These are phyloP conservation scores for Scheffersomyces cryptocercus DNA, from an alignment of 1,139 yeast genomes.

Conservation along the genomic window DNA sequence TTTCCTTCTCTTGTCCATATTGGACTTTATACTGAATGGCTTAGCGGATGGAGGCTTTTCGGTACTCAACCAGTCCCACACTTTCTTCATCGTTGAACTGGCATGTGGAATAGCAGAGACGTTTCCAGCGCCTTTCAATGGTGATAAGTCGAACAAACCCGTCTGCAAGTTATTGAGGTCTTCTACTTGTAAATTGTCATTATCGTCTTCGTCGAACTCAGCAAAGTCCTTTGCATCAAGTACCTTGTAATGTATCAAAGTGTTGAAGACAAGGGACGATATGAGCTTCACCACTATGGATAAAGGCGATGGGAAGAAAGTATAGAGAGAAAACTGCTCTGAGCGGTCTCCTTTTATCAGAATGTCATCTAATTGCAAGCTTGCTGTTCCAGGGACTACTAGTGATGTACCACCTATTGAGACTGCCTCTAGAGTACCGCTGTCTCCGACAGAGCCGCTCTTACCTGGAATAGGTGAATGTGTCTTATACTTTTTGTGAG, in stretches of 20 bases:
- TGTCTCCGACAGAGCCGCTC: constrained; percentile 7
- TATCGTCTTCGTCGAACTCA: constrained; percentile 23
- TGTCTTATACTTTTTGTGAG: constrained; percentile 15
- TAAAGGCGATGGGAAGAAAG: constrained; percentile 48
- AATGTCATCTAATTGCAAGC: constrained; percentile 27
- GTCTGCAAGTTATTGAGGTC: constrained; percentile 34
- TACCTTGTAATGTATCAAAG: constrained; percentile 22
- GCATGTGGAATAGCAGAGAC: constrained; percentile 32
- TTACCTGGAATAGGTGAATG: constrained; percentile 1
- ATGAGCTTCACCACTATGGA: constrained; percentile 27
- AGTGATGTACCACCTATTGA: constrained; percentile 6
- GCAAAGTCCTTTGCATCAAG: constrained; percentile 29
- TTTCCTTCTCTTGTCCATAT: constrained; percentile 44
- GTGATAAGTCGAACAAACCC: constrained; percentile 41
- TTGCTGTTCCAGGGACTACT: constrained; percentile 3
- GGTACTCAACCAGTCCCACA: constrained; percentile 30
- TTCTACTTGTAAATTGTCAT: constrained; percentile 22
- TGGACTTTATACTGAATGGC: constrained; percentile 18
- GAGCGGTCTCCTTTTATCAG: constrained; percentile 40
- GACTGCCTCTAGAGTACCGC: not conserved
- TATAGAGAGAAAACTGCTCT: constrained; percentile 40
- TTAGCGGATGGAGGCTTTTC: constrained; percentile 10
- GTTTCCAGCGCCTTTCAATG: constrained; percentile 40
- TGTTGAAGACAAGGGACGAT: constrained; percentile 18
- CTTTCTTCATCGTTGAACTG: constrained; percentile 17